These are phyloP conservation scores for Cyclotella kingstonii DNA, from an alignment of 108 stramenopile species.

Conservation along the genomic window DNA sequence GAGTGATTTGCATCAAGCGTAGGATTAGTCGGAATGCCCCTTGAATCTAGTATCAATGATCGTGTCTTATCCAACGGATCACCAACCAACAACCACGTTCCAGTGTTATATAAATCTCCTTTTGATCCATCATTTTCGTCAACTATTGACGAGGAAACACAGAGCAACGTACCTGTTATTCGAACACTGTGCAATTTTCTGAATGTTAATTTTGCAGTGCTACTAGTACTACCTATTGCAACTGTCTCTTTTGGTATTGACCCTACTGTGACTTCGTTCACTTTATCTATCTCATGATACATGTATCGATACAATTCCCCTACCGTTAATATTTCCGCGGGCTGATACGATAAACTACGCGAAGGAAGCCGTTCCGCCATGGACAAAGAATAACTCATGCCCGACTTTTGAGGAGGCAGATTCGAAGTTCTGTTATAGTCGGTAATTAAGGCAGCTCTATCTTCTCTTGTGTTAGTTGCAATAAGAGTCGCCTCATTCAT, in stretches of 20 bases:
- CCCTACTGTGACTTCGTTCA: background rate
- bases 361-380: constrained; percentile 46
- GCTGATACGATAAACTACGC: constrained; percentile 42
- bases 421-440: background rate
- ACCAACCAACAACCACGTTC: constrained; percentile 36
- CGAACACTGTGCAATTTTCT: constrained; percentile 31
- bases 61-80: constrained; percentile 39
- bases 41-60: constrained; percentile 1
- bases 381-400: constrained; percentile 15
- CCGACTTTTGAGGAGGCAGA: background rate
- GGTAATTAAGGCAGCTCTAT: background rate
- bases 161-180: constrained; percentile 40
- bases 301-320: constrained; percentile 44
- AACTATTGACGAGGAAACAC: constrained; percentile 12
- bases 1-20: background rate
- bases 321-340: constrained; percentile 46
- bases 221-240: background rate
- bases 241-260: background rate
- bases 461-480: background rate
- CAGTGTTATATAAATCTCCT: constrained; percentile 14
- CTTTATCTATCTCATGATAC: constrained; percentile 6
- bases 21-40: background rate
- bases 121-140: constrained; percentile 10
- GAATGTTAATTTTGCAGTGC: background rate
- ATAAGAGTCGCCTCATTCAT: background rate